These are phyloP conservation scores for Cladophialophora bantiana DNA, from an alignment of 2,329 filamentous ascomycete genomes.

Conservation along the genomic window DNA sequence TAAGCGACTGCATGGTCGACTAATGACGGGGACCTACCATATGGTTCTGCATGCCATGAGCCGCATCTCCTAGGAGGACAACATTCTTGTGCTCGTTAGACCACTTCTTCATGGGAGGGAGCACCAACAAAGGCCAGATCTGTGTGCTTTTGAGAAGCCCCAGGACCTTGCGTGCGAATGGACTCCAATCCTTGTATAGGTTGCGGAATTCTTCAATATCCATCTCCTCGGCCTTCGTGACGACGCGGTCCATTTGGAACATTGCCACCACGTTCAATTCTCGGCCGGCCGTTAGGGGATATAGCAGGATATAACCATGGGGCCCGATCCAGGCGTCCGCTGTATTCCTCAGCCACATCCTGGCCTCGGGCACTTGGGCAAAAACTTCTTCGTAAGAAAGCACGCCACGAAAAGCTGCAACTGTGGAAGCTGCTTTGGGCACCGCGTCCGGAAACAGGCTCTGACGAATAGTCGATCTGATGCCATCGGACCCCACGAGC, in stretches of 20 bases:
- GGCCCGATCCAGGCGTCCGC: conserved; percentile 38
- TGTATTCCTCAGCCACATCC: conserved; percentile 32
- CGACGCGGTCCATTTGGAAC: conserved; percentile 32
- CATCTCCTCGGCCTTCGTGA: conserved; percentile 35
- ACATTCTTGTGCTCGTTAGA: conserved; percentile 52
- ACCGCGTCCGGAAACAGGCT: conserved; percentile 53
- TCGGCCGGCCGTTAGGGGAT: conserved; percentile 35
- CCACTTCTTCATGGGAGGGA: conserved; percentile 52
- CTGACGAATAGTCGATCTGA: conserved; percentile 50
- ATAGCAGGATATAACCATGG: conserved; percentile 37
- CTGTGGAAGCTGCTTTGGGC: conserved; percentile 50
- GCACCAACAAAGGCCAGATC: conserved; percentile 55
- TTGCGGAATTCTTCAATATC: conserved; percentile 31
- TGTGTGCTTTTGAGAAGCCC: conserved; percentile 47
- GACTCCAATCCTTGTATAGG: conserved; percentile 34
- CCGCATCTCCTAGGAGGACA: conserved; percentile 50
- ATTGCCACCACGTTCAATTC: conserved; percentile 38
- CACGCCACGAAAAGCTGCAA: conserved; percentile 56
- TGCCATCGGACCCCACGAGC: conserved; percentile 52
- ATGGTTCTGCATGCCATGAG: conserved; percentile 54
- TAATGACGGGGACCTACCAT: conserved; percentile 39
- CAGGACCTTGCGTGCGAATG: conserved; percentile 30
- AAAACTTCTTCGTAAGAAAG: conserved; percentile 53
- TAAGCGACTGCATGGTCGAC: background rate
- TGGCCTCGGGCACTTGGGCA: conserved; percentile 35